A percentile compares a stretch with the other conserved stretches of the same genome.
Evolutionary conservation across 345 rosid species (phyloP).

Genomic region (Trapa bicornis): DNA sequence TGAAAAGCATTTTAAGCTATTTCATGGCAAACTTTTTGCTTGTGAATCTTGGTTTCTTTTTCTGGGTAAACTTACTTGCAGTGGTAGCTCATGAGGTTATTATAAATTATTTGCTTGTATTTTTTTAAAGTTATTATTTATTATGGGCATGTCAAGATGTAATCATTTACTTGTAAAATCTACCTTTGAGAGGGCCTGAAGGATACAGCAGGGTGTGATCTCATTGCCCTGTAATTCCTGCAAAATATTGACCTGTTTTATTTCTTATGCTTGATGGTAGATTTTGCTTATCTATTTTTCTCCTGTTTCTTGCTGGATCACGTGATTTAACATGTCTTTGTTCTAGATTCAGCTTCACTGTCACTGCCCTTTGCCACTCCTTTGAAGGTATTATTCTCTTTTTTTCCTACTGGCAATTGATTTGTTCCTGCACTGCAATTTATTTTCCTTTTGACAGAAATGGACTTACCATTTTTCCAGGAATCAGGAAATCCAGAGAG

Average conservation of each 20-base stretch:
- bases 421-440: background rate
- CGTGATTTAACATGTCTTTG: background rate
- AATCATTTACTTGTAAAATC: background rate
- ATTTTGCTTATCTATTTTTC: background rate
- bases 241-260: background rate
- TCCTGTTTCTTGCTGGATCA: background rate
- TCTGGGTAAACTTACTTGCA: background rate
- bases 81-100: background rate
- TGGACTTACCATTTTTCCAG: slow-evolving; percentile 10
- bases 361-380: slow-evolving; percentile 21
- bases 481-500: slow-evolving; percentile 30
- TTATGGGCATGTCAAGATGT: too few species aligned
- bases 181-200: background rate
- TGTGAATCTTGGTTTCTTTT: too few species aligned
- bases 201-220: background rate
- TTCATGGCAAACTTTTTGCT: too few species aligned
- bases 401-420: slow-evolving; percentile 1
- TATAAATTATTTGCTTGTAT: background rate
- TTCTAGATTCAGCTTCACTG: slow-evolving; percentile 25
- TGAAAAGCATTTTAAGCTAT: background rate
- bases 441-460: background rate
- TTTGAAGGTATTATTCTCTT: slow-evolving; percentile 23
- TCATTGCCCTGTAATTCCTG: background rate
- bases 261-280: background rate
- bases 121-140: background rate